Evolutionary conservation across 345 rosid genomes (phyloP).

Genomic region (Linum usitatissimum): DNA sequence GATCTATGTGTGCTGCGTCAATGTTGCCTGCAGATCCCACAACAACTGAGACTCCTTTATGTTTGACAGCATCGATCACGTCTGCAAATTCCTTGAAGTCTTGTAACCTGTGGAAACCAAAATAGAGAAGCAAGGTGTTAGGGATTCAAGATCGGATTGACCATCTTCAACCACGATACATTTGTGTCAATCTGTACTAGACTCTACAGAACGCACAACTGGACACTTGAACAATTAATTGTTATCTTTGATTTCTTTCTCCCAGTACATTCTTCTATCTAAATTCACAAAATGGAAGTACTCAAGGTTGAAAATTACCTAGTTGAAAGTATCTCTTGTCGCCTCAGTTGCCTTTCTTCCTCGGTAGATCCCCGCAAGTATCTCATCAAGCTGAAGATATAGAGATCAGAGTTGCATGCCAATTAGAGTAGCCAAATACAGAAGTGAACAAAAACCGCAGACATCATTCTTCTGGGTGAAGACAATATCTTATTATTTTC

Average conservation of each 20-base stretch:
- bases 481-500: background rate
- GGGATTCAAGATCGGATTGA: background rate
- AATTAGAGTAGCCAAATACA: background rate
- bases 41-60: constrained; percentile 62
- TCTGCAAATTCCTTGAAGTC: constrained; percentile 76
- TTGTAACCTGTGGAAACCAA: constrained; percentile 40
- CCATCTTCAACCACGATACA: too few relatives aligned
- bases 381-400: constrained; percentile 18
- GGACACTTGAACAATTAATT: too few relatives aligned
- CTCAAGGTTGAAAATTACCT: constrained; percentile 35
- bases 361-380: constrained; percentile 70
- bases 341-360: constrained; percentile 75
- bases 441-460: constrained; percentile 16
- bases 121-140: background rate
- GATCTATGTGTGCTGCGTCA: constrained; percentile 56
- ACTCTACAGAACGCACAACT: too few relatives aligned
- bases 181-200: too few relatives aligned
- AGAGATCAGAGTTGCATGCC: background rate
- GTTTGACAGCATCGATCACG: constrained; percentile 53
- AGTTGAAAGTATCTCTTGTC: constrained; percentile 81
- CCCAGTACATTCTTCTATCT: too few relatives aligned
- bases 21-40: constrained; percentile 76
- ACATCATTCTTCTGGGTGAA: constrained; percentile 17
- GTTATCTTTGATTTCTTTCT: too few relatives aligned
- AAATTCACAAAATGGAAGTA: too few relatives aligned